Evolutionary conservation across 2,329 filamentous ascomycete species (phyloP).

Genomic region (Aspergillus sp.): DNA sequence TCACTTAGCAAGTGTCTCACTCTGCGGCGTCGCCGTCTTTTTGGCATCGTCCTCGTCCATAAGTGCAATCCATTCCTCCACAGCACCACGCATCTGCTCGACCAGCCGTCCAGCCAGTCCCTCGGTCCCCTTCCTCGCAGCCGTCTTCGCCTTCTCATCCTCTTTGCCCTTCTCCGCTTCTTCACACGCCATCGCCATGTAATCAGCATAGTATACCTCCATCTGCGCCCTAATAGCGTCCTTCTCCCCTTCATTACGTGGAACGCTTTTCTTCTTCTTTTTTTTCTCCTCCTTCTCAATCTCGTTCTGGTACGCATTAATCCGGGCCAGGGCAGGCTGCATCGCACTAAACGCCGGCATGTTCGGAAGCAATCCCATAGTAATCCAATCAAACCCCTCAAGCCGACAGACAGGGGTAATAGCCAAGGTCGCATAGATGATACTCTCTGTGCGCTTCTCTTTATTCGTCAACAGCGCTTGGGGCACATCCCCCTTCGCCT

Average conservation of each 20-base stretch:
- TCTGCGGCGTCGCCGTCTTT: no score
- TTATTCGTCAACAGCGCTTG: slow-evolving; percentile 4
- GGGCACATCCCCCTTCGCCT: slow-evolving; percentile 15
- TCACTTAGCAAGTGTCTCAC: neutral
- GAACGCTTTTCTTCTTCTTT: neutral
- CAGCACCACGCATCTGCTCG: neutral
- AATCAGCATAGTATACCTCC: neutral
- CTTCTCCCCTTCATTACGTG: neutral
- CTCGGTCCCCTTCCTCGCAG: neutral
- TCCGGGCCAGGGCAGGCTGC: slow-evolving; percentile 19
- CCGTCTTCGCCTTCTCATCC: neutral
- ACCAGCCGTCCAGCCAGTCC: neutral
- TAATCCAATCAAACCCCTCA: slow-evolving; percentile 24
- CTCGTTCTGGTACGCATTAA: slow-evolving; percentile 17
- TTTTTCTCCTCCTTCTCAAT: neutral
- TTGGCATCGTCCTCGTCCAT: neutral
- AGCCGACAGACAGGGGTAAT: slow-evolving; percentile 17
- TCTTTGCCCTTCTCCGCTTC: neutral
- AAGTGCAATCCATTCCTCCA: neutral
- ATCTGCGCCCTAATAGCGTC: neutral
- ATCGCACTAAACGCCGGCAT: slow-evolving; percentile 23
- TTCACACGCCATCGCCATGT: neutral
- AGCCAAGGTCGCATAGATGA: slow-evolving; percentile 21
- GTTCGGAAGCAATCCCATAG: slow-evolving; percentile 21
- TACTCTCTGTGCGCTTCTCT: slow-evolving; percentile 9